A percentile compares a stretch with the other conserved stretches of the same genome.
phyloP scores from a whole-genome alignment of 768 basidiomycete genomes.

The Leucosporidium creatinivorum region DNA sequence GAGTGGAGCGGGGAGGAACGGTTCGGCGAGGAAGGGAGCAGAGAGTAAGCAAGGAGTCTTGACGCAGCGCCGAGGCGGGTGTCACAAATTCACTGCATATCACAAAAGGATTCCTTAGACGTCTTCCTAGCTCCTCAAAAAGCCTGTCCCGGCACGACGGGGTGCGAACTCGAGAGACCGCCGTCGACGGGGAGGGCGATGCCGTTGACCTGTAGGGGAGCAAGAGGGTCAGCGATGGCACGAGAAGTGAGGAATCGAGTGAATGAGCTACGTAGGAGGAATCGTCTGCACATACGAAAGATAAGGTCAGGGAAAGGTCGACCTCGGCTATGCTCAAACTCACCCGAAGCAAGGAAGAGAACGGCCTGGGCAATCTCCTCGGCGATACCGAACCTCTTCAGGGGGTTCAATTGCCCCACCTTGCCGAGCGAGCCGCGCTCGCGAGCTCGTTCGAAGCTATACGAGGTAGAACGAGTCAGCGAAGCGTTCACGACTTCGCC shows the following conservation, averaged over 20 bases:
- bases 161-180: conserved; percentile 69
- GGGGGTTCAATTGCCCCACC: conserved; percentile 76
- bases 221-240: not conserved
- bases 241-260: too few species aligned
- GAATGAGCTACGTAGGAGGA: conserved; percentile 67
- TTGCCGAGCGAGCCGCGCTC: conserved; percentile 63
- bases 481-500: not conserved
- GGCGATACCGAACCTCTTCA: conserved; percentile 46
- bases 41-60: too few species aligned
- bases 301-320: not conserved
- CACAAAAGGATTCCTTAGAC: too few species aligned
- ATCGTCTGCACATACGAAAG: conserved; percentile 52
- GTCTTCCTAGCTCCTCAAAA: not conserved
- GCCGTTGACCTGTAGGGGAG: conserved; percentile 59
- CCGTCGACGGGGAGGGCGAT: conserved; percentile 82
- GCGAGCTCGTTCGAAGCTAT: conserved; percentile 63
- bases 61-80: too few species aligned
- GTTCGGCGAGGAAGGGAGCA: too few species aligned
- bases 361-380: conserved; percentile 79
- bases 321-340: conserved; percentile 28
- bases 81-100: too few species aligned
- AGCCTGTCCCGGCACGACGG: conserved; percentile 62
- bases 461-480: conserved; percentile 41
- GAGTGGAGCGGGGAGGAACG: too few species aligned
- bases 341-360: conserved; percentile 80